These are phyloP conservation scores for Kwoniella dendrophila DNA, from an alignment of 768 basidiomycete genomes.

Conservation along the genomic window DNA sequence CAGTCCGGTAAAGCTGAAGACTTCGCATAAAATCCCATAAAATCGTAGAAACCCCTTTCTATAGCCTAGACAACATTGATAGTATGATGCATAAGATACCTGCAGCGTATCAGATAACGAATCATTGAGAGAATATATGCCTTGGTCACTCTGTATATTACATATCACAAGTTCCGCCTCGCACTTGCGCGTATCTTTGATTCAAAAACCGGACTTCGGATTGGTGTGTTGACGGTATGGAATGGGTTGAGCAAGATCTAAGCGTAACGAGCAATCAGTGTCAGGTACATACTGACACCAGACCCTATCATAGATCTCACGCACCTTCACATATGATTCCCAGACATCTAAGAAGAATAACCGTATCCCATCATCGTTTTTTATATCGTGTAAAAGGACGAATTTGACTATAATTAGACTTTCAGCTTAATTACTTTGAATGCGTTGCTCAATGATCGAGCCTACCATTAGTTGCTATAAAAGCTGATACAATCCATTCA, in stretches of 20 bases:
- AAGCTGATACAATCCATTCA: constrained; percentile 97
- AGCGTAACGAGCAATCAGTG: neutral
- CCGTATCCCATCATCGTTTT: constrained; percentile 96
- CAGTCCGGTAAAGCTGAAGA: constrained; percentile 57
- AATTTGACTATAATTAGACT: constrained; percentile 73
- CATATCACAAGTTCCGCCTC: constrained; percentile 75
- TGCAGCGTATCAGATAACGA: no score
- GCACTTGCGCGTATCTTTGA: constrained; percentile 79
- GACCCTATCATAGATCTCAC: constrained; percentile 43
- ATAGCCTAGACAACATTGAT: constrained; percentile 10
- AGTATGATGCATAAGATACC: constrained; percentile 18
- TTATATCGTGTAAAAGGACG: constrained; percentile 86
- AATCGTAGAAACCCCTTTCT: neutral
- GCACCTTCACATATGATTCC: constrained; percentile 95
- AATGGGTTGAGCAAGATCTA: constrained; percentile 76
- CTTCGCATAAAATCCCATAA: constrained; percentile 45
- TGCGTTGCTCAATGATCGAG: constrained; percentile 2
- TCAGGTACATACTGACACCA: neutral
- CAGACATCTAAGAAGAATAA: constrained; percentile 92
- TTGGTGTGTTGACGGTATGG: constrained; percentile 81
- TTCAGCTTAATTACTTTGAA: neutral
- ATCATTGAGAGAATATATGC: no score
- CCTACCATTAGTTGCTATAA: constrained; percentile 93
- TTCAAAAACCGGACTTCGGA: constrained; percentile 81
- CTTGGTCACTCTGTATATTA: no score